Evolutionary conservation across 2,329 filamentous ascomycete genomes (phyloP), one percentile per base, ranked within the genome.

Genomic region (Septoria petroselini): DNA sequence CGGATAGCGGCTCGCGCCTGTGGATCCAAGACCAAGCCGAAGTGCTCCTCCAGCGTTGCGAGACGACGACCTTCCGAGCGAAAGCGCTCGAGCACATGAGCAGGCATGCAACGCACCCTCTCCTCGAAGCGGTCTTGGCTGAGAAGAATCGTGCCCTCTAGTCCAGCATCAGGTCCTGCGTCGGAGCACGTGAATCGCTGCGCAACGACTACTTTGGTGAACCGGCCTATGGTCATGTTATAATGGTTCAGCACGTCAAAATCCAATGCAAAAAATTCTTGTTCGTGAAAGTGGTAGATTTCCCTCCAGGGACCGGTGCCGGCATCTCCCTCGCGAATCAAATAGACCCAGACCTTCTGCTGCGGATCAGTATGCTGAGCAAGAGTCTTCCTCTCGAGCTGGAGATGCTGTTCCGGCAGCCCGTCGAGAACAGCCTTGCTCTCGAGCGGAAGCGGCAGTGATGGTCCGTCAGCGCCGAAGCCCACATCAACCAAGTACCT

Each of bases 201-300:
- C 15, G 21, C 38, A 8, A 27, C 38, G 3, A 41, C 21, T 1
- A 41, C 11, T 25, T 41, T 25, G 11, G 38, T 41, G n/a, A 41
- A 41, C 18, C 38, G 38, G 9, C 38, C 38, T 7, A 41, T 41
- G 11, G 38, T 41, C 38, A 25, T 80, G 1, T 77, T 79, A 39
- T 64, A 77, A 57, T 72, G 77, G 65, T 81, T 86, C 71, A 84
- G 72, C 1, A 83, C 69, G 17, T 72, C 73, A 57, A 81, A 86
- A 65, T 87, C 84, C 27, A 69, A 64, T 4, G 74, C 75, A 19
- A 80, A 63, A 65, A 84, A 86, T 65, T 86, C 83, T 15, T 76
- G 68, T 30, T 85, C 80, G 1, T 76, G 75, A 64, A 88, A 89
- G 52, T 76, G 78, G 65, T 87, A 88, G 47, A 75, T 77, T 1